phyloP scores from a whole-genome alignment of 257 asterid genomes.

The Capsicum chinense region DNA sequence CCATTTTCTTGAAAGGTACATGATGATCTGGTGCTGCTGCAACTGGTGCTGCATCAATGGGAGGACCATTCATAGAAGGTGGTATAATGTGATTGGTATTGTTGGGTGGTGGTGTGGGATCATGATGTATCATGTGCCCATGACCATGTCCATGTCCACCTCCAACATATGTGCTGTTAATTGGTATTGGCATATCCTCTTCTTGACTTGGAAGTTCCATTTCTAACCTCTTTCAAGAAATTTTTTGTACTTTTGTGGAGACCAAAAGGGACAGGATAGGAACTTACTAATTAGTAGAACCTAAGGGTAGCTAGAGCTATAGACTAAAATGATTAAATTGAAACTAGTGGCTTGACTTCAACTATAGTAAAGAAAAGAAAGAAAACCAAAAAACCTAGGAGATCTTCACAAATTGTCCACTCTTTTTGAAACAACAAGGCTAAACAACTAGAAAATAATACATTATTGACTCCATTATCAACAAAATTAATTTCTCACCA shows the following conservation, averaged over 20 bases:
- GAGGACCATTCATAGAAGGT: conserved; percentile 48
- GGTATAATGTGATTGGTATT: conserved; percentile 39
- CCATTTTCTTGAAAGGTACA: conserved; percentile 53
- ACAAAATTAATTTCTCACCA: background rate
- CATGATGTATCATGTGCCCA: conserved; percentile 56
- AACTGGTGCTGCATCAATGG: conserved; percentile 30
- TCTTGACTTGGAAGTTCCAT: conserved; percentile 47
- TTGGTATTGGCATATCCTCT: conserved; percentile 84
- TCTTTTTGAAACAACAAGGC: conserved; percentile 44
- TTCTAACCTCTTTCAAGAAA: background rate
- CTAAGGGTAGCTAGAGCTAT: conserved; percentile 18
- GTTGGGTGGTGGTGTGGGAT: conserved; percentile 43
- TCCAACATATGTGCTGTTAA: conserved; percentile 65
- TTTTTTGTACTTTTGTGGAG: conserved; percentile 52
- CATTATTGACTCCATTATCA: conserved; percentile 26
- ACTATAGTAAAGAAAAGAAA: background rate
- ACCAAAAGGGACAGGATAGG: conserved; percentile 53
- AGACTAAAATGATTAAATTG: conserved; percentile 39
- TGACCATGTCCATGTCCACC: conserved; percentile 35
- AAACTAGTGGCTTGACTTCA: conserved; percentile 37
- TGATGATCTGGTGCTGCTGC: conserved; percentile 35
- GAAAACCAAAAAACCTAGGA: conserved; percentile 16
- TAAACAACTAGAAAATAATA: conserved; percentile 33
- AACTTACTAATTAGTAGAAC: conserved; percentile 40
- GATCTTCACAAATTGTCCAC: conserved; percentile 38